Percentiles rank a stretch among this genome's conserved stretches.
phyloP scores from a whole-genome alignment of 2,329 filamentous ascomycete species.

The Elsinoe necatrix region DNA sequence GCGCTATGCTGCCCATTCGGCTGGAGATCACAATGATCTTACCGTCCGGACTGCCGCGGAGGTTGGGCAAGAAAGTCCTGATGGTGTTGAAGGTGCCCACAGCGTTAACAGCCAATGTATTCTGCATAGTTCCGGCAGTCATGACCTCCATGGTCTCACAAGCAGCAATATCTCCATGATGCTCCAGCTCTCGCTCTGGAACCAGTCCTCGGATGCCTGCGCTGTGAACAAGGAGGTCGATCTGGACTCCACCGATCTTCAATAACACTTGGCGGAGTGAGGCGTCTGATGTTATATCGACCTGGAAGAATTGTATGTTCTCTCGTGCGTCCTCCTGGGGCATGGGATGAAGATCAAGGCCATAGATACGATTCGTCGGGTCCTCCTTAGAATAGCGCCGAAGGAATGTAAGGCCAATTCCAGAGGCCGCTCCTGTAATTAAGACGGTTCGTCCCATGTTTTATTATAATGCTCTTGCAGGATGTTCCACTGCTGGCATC shows the following conservation, averaged over 20 bases:
- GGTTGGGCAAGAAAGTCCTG: constrained; percentile 30
- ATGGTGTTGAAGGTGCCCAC: constrained; percentile 37
- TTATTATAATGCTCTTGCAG: background rate
- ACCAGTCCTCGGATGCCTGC: constrained; percentile 40
- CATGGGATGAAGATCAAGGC: constrained; percentile 25
- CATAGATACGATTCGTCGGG: constrained; percentile 24
- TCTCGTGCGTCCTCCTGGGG: constrained; percentile 2
- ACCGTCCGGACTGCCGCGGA: constrained; percentile 21
- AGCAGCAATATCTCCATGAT: constrained; percentile 30
- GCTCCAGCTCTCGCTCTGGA: constrained; percentile 21
- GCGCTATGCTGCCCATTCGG: constrained; percentile 37
- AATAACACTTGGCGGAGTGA: constrained; percentile 23
- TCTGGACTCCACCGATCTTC: constrained; percentile 20
- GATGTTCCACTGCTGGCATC: background rate
- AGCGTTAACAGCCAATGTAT: constrained; percentile 36
- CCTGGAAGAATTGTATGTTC: constrained; percentile 21
- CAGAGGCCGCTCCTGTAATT: constrained; percentile 32
- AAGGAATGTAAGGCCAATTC: constrained; percentile 32
- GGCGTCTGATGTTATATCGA: constrained; percentile 25
- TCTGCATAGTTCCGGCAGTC: constrained; percentile 32
- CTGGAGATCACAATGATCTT: constrained; percentile 38
- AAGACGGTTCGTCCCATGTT: constrained; percentile 24
- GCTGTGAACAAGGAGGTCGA: constrained; percentile 37
- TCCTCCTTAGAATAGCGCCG: constrained; percentile 21
- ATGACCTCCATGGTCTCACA: constrained; percentile 37